phyloP scores from a whole-genome alignment of 129 eudicot genomes.

The Gnaphalium uliginosum region DNA sequence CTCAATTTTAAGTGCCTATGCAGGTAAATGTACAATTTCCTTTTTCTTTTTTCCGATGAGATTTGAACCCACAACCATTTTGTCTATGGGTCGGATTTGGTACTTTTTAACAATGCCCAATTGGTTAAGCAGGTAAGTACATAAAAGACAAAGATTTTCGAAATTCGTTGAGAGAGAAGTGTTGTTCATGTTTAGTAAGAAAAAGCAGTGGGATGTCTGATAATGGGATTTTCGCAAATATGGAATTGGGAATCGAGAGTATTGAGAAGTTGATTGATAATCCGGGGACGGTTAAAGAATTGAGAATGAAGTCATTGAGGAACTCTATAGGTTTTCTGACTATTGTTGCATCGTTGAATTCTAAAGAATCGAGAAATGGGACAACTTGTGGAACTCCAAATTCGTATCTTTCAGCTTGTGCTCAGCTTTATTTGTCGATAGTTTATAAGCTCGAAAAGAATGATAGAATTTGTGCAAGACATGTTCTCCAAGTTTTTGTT shows the following conservation, averaged over 20 bases:
- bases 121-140: conserved; percentile 56
- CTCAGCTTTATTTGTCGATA: conserved; percentile 66
- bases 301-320: conserved; percentile 43
- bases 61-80: neutral
- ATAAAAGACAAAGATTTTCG: conserved; percentile 47
- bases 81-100: neutral
- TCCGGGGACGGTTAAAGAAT: conserved; percentile 43
- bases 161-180: conserved; percentile 39
- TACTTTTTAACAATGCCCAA: neutral
- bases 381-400: conserved; percentile 48
- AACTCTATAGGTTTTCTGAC: conserved; percentile 55
- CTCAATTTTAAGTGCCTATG: conserved; percentile 43
- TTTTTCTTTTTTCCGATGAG: no score
- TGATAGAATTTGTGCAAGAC: conserved; percentile 58
- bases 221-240: conserved; percentile 41
- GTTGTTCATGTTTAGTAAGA: conserved; percentile 44
- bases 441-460: conserved; percentile 68
- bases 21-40: conserved; percentile 38
- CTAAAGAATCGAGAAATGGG: conserved; percentile 42
- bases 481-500: conserved; percentile 61
- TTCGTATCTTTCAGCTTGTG: conserved; percentile 65
- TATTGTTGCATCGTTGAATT: conserved; percentile 51
- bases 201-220: conserved; percentile 33
- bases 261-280: conserved; percentile 60
- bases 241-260: conserved; percentile 67